phyloP scores from a whole-genome alignment of 192 early-diverging fungal genomes.

The Coemansia sp. region DNA sequence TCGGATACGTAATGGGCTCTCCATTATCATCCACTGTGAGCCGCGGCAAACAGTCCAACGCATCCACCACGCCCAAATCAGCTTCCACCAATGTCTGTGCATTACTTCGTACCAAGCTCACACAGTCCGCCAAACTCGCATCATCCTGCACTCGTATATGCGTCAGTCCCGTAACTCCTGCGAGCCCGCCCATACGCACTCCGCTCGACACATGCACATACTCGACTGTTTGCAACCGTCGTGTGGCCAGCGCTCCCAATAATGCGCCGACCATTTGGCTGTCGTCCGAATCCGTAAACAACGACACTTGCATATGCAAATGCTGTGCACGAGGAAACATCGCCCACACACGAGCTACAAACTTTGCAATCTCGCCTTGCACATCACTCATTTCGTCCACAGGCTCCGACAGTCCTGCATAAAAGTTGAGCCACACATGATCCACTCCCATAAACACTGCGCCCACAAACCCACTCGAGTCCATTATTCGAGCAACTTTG shows the following conservation, averaged over 20 bases:
- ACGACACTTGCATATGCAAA: slow-evolving; percentile 38
- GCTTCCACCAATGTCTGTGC: slow-evolving; percentile 31
- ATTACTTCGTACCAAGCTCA: slow-evolving; percentile 42
- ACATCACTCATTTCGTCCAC: slow-evolving; percentile 38
- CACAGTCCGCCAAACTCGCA: slow-evolving; percentile 30
- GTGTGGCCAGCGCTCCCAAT: slow-evolving; percentile 14
- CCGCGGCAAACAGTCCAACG: slow-evolving; percentile 23
- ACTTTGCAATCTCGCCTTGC: slow-evolving; percentile 13
- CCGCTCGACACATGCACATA: slow-evolving; percentile 45
- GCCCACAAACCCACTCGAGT: slow-evolving; percentile 15
- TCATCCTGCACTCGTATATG: slow-evolving; percentile 38
- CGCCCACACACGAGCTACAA: slow-evolving; percentile 16
- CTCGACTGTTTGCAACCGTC: slow-evolving; percentile 18
- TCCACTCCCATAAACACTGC: slow-evolving; percentile 32
- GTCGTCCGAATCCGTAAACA: slow-evolving; percentile 46
- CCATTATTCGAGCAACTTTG: slow-evolving; percentile 23
- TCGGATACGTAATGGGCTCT: slow-evolving; percentile 21
- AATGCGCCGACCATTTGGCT: slow-evolving; percentile 49
- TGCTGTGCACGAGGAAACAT: slow-evolving; percentile 32
- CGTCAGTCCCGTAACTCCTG: slow-evolving; percentile 28
- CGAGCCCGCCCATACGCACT: slow-evolving; percentile 37
- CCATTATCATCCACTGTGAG: slow-evolving; percentile 31
- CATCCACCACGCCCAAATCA: slow-evolving; percentile 41
- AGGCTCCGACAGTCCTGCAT: slow-evolving; percentile 30
- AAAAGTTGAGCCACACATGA: slow-evolving; percentile 38